Base-by-base conservation (phyloP, 495 filamentous ascomycete species). In the Hypoxylon crocopeplum region DNA sequence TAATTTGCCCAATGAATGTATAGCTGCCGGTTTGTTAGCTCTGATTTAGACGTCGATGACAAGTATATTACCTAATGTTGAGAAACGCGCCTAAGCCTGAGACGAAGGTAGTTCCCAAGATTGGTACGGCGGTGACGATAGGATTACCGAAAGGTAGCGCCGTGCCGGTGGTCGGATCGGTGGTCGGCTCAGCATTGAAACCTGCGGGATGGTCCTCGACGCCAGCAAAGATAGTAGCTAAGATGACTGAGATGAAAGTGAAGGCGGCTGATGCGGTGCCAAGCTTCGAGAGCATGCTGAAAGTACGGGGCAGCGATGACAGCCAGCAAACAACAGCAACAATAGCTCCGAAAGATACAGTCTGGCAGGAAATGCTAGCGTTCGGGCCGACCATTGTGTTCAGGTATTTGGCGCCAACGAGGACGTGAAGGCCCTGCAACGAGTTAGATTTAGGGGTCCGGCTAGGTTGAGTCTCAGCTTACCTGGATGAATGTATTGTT, bases 1-100 rank as follows among this genome's bases (percentile, higher is more conserved):
- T 96, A 70, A 96, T 96, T 69, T 96, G 91, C 3, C 91, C 91
- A 59, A 96, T 94, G 73, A 96, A 94, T 5, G 91, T 96, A 72
- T 94, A 96, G 72, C 83, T 85, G 25, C 13, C 19, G 15, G 11
- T 48, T 21, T 24, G 32, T 64, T 44, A 64, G 55, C 27, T 17
- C 20, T 12, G 7, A 11, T 10, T 24, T 11, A 38, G n/a, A 19
- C 8, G 11, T 38, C 17, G 20, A 16, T 30, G 10, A 21, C 3
- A 8, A 8, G 8, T 27, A 2, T 15, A 20, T 13, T 59, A 64
- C 61, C 61, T 70, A 67, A 96, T 95, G 71, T 96, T 96, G 60
- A 95, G 75, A 74, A 94, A 94, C 1, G 91, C 91, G 41, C 82
- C 90, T 74, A 93, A 82, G 6, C 88, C 91, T 4, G 77, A 75